These are phyloP conservation scores for Isabelozyma rhagii DNA, from an alignment of 805 yeast species.

Conservation along the genomic window DNA sequence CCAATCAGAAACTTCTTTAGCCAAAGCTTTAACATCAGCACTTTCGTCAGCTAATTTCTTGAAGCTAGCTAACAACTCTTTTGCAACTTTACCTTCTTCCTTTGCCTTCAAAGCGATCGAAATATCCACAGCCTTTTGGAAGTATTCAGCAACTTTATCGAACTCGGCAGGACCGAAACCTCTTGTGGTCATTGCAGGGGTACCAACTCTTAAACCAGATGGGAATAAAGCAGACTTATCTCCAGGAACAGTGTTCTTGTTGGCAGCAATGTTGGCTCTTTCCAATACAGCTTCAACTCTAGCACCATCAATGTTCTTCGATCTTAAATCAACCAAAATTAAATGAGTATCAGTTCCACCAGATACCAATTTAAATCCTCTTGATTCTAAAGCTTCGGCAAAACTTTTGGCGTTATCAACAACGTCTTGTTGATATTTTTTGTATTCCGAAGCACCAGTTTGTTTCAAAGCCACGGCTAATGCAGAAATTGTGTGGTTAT, in stretches of 20 bases:
- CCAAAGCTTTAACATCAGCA: slow-evolving; percentile 56
- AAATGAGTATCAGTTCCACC: slow-evolving; percentile 97
- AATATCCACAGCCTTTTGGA: slow-evolving; percentile 71
- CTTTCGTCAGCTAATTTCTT: slow-evolving; percentile 65
- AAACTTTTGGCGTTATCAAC: slow-evolving; percentile 83
- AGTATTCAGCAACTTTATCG: slow-evolving; percentile 71
- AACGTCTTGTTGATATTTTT: slow-evolving; percentile 84
- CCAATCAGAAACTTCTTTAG: slow-evolving; percentile 68
- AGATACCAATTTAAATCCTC: slow-evolving; percentile 81
- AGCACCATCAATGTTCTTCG: slow-evolving; percentile 92
- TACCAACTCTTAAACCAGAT: slow-evolving; percentile 95
- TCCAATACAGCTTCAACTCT: slow-evolving; percentile 95
- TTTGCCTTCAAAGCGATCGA: slow-evolving; percentile 58
- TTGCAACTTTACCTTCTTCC: slow-evolving; percentile 56
- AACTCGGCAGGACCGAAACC: slow-evolving; percentile 91
- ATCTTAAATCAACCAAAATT: slow-evolving; percentile 86
- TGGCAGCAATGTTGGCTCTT: slow-evolving; percentile 89
- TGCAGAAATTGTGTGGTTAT: slow-evolving; percentile 98
- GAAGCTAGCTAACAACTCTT: slow-evolving; percentile 65
- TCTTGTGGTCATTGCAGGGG: slow-evolving; percentile 98
- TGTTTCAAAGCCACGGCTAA: slow-evolving; percentile 96
- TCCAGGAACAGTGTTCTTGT: slow-evolving; percentile 97
- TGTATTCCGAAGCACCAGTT: slow-evolving; percentile 86
- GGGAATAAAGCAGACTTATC: slow-evolving; percentile 96
- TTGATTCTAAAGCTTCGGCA: slow-evolving; percentile 66